Base-by-base conservation (phyloP, 2,329 filamentous ascomycete species). In the Podosphaera xanthii region DNA sequence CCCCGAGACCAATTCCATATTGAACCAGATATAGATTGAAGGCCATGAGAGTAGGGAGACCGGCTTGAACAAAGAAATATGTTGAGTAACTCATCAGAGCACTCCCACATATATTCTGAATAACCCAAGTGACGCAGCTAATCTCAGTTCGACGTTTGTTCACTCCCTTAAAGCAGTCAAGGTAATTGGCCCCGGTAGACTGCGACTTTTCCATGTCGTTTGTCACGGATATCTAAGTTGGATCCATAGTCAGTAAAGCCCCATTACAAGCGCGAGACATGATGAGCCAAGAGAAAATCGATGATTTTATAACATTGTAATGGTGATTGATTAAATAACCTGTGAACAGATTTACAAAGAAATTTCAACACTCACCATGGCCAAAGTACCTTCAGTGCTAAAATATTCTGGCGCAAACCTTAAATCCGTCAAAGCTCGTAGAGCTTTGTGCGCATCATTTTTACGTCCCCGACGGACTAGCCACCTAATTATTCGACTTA, bases 301-400 rank as follows among this genome's bases (percentile, higher is more conserved):
- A 22, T 22, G 1, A 40, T 40, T 40, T 40, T 10, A 40, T 40
- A 40, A 10, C 36, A 6, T 40, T 10, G 10, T 40, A 40, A 10
- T 10, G 36, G 10, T 31, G 4, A 31, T 10, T 10, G n/a, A 10
- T 4, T 31, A 22, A 22, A 22, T 12, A 31, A 31, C 2, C 22
- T 52, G 49, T 52, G 35, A 35, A 10, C n/a, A 6, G 31, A 35
- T 10, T 31, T 54, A 54, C 22, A 40, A 40, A 40, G 36, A 40
- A 40, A 40, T 10, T 10, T 6, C 36, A 40, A 40, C 10, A 40
- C 50, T 54, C n/a, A 54, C 50, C 87, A 94, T 92, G 66, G 86
- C 83, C 57, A 94, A 76, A 0, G 87, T 92, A 72, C 92, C 87
- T 62, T 94, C 84, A 9, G 84, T 79, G 36, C 61, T 59, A 55